Base-by-base conservation (phyloP, 2,329 filamentous ascomycete genomes). In the Neopestalotiopsis rosae region DNA sequence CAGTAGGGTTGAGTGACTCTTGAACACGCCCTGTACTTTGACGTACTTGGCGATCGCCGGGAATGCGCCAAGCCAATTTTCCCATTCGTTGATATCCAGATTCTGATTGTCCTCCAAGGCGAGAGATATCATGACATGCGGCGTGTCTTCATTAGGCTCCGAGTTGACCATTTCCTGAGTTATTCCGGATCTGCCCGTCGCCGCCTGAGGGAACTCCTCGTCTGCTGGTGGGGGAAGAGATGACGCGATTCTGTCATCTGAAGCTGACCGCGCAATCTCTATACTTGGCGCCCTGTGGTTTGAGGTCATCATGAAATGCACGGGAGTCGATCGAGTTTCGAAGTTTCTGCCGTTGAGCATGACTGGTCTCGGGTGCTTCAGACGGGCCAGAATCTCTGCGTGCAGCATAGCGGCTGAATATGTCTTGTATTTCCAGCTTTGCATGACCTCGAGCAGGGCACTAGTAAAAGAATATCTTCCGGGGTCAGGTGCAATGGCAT, bases 271-370 rank as follows among this genome's bases (percentile, higher is more conserved):
- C 5, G 83, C 83, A 45, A 89, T 77, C 74, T 89, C 87, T 58
- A 90, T 89, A 68, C 87, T 89, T 0, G 86, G 86, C 1, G 86
- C 86, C 69, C 82, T 87, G 74, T 89, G 87, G 69, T 89, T 88
- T 20, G 86, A 82, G 2, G 88, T 89, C 87, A 89, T 89, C 86
- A 89, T 89, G 72, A 89, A 89, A 72, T 90, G 88, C 4, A 89
- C 86, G 0, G 88, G 87, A 0, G 88, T 89, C 2, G 87, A 87
- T 52, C 87, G 83, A 45, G 86, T 85, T 73, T 89, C 87, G 61
- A 88, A 88, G 20, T 85, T 82, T 76, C 85, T 87, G 66, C 88
- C 88, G 71, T 89, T 88, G 72, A 87, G 84, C 68, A 85, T 83
- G 71, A 88, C 85, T 24, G 87, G 87, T 7, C 87, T 81, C 5